These are phyloP conservation scores for Apiospora rasikravindrae DNA, from an alignment of 2,329 filamentous ascomycete species.

Conservation along the genomic window DNA sequence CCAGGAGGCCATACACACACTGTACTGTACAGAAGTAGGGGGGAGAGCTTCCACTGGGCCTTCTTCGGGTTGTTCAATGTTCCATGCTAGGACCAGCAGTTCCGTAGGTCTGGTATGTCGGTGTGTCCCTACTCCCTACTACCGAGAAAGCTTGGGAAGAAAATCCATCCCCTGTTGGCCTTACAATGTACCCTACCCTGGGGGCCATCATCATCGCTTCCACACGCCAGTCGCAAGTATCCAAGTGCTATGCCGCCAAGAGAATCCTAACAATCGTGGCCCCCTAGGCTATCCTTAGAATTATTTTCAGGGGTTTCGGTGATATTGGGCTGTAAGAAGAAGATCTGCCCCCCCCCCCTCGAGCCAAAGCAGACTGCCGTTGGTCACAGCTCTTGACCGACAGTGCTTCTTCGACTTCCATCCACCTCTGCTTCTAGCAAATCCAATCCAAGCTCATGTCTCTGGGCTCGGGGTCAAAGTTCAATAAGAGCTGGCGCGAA, in stretches of 20 bases:
- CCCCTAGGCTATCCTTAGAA: slow-evolving; percentile 10
- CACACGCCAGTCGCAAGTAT: slow-evolving; percentile 4
- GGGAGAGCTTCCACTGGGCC: slow-evolving; percentile 5
- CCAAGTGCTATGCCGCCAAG: slow-evolving; percentile 6
- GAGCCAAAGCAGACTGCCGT: slow-evolving; percentile 18
- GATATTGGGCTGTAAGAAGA: slow-evolving; percentile 18
- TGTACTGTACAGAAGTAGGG: background rate
- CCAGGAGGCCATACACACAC: background rate
- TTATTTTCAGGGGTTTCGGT: slow-evolving; percentile 15
- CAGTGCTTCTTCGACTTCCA: background rate
- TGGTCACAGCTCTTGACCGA: slow-evolving; percentile 18
- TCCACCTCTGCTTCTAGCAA: background rate
- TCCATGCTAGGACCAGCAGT: slow-evolving; percentile 17
- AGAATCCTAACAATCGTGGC: slow-evolving; percentile 8
- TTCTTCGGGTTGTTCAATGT: slow-evolving; percentile 17
- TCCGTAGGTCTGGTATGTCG: slow-evolving; percentile 15
- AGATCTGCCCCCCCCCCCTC: slow-evolving; percentile 8
- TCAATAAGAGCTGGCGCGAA: background rate
- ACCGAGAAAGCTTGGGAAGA: slow-evolving; percentile 14
- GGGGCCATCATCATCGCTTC: slow-evolving; percentile 6
- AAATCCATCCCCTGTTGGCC: slow-evolving; percentile 13
- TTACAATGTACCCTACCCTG: slow-evolving; percentile 15
- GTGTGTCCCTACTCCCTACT: slow-evolving; percentile 10
- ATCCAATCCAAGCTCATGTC: background rate
- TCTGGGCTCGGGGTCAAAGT: background rate